A percentile compares a stretch with the other conserved stretches of the same genome.
These are phyloP conservation scores for Nitzschia sp. DNA, from an alignment of 108 stramenopile species.

Conservation along the genomic window DNA sequence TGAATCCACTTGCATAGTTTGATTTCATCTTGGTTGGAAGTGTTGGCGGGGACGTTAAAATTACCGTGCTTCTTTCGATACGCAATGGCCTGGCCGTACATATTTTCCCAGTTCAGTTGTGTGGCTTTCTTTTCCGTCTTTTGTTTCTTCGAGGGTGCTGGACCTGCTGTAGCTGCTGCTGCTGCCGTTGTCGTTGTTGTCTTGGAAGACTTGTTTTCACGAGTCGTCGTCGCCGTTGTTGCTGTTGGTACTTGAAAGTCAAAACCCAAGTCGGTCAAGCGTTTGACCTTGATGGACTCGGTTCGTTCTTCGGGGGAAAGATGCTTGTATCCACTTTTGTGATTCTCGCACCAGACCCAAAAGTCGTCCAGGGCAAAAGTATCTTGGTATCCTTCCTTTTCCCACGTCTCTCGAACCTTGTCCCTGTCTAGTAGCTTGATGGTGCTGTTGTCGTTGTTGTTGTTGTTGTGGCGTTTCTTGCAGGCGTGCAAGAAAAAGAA, in stretches of 20 bases:
- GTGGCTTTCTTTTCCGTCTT: neutral
- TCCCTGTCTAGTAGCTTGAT: neutral
- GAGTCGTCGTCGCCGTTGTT: neutral
- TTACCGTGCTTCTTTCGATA: neutral
- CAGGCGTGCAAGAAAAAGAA: neutral
- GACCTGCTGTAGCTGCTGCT: neutral
- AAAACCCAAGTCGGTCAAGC: neutral
- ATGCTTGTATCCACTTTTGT: neutral
- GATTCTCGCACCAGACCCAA: neutral
- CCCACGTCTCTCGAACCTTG: neutral
- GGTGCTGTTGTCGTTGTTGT: neutral
- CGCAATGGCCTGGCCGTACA: neutral
- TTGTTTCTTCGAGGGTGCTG: neutral
- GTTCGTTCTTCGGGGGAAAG: neutral
- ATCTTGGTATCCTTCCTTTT: neutral
- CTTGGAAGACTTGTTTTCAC: neutral
- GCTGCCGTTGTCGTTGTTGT: neutral
- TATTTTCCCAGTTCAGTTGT: neutral
- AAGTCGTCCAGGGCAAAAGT: constrained; percentile 1
- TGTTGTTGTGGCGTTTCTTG: neutral
- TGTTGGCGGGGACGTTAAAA: neutral
- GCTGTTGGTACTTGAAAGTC: constrained; percentile 2
- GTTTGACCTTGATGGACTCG: constrained; percentile 5
- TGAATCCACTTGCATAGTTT: constrained; percentile 3
- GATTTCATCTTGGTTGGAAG: neutral